Conservation (phyloP, 768 basidiomycete species). For the Cystobasidium onofrii region DNA sequence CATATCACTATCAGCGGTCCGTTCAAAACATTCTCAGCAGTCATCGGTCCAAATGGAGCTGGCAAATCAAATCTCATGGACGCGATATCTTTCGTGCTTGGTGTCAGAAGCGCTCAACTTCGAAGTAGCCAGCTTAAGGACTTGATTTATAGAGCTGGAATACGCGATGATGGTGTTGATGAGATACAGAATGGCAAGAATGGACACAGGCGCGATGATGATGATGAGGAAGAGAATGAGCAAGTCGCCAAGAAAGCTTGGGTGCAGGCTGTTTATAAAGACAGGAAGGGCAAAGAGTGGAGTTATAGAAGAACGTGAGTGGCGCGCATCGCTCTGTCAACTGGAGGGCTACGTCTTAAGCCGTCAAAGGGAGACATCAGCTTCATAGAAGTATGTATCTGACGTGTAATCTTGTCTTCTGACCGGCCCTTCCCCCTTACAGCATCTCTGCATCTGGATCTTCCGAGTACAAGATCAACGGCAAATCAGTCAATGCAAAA, state of each 20-base stretch:
- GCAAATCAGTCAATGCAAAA: constrained; percentile 69
- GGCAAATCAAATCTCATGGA: constrained; percentile 99
- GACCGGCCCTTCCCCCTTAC: constrained; percentile 6
- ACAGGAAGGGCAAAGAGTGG: constrained; percentile 71
- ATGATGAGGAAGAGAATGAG: constrained; percentile 53
- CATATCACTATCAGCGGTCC: constrained; percentile 59
- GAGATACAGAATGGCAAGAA: constrained; percentile 48
- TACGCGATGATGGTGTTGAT: constrained; percentile 47
- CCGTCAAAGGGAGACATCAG: too few relatives aligned
- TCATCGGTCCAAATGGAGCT: constrained; percentile 97
- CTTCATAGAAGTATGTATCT: too few relatives aligned
- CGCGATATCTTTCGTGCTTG: constrained; percentile 96
- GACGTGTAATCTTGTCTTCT: too few relatives aligned
- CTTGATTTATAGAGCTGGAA: constrained; percentile 83
- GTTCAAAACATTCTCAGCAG: constrained; percentile 84
- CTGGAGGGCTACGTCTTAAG: too few relatives aligned
- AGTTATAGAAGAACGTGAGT: constrained; percentile 83
- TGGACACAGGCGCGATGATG: constrained; percentile 47
- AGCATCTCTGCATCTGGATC: constrained; percentile 81
- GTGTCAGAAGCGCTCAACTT: constrained; percentile 85
- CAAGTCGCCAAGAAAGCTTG: constrained; percentile 85
- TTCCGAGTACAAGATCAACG: constrained; percentile 85
- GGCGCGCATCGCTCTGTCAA: too few relatives aligned
- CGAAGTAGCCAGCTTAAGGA: constrained; percentile 90
- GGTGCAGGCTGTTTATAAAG: constrained; percentile 86